Conservation (phyloP, 257 asterid species). For the Gentiana macrophylla region DNA sequence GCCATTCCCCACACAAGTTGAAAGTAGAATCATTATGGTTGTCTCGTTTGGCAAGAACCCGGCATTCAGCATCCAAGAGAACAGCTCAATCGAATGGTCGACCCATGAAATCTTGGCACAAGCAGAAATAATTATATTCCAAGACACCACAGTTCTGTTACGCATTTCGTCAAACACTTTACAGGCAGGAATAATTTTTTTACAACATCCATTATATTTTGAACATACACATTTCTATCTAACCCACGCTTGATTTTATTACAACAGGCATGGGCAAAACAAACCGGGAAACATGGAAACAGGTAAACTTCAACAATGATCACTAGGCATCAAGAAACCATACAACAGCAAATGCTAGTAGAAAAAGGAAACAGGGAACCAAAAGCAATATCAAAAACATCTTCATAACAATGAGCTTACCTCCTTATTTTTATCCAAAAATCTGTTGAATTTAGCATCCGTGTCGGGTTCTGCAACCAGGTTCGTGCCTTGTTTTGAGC, state of each 20-base stretch:
- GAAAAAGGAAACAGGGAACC: no score
- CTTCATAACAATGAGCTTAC: no score
- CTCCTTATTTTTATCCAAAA: no score
- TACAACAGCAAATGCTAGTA: no score
- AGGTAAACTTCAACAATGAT: no score
- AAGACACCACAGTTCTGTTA: slow-evolving; percentile 41
- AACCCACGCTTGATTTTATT: slow-evolving; percentile 40
- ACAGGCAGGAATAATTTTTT: slow-evolving; percentile 32
- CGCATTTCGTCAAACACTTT: slow-evolving; percentile 62
- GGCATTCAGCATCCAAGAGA: slow-evolving; percentile 31
- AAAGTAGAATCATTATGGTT: slow-evolving; percentile 60
- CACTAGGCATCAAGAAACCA: no score
- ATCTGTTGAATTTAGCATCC: no score
- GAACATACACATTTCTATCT: slow-evolving; percentile 43
- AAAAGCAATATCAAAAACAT: no score
- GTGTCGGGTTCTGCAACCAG: no score
- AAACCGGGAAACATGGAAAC: no score
- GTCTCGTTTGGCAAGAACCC: slow-evolving; percentile 49
- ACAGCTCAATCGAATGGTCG: slow-evolving; percentile 29
- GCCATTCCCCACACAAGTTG: slow-evolving; percentile 52
- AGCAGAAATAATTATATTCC: slow-evolving; percentile 68
- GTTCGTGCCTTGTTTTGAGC: no score
- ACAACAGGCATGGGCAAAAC: no score
- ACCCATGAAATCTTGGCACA: slow-evolving; percentile 38
- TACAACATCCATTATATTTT: slow-evolving; percentile 52